phyloP scores from a whole-genome alignment of 2,329 filamentous ascomycete genomes.

The Penicillium sp. region DNA sequence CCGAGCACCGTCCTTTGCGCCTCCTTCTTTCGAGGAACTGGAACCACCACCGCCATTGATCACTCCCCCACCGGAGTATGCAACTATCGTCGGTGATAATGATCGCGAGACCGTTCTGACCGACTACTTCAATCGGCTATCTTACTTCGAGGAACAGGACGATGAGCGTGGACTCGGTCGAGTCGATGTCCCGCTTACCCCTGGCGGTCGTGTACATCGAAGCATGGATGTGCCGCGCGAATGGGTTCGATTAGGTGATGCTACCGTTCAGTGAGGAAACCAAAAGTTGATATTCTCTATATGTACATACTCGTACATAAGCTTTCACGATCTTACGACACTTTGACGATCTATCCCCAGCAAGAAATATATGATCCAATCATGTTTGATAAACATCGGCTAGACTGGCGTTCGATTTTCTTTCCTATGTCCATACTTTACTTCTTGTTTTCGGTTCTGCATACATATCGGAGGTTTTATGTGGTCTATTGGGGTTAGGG shows the following conservation, averaged over 20 bases:
- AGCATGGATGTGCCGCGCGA: slow-evolving; percentile 62
- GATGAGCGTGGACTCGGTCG: slow-evolving; percentile 43
- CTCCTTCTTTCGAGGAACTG: slow-evolving; percentile 81
- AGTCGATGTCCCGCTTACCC: slow-evolving; percentile 59
- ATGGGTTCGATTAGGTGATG: slow-evolving; percentile 45
- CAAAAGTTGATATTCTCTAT: background rate
- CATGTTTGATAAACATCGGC: background rate
- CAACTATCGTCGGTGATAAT: slow-evolving; percentile 66
- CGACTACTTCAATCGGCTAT: slow-evolving; percentile 81
- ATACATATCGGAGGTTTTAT: background rate
- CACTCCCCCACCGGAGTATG: slow-evolving; percentile 83
- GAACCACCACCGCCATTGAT: slow-evolving; percentile 65
- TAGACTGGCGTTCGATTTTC: background rate
- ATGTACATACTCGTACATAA: background rate
- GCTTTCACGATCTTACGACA: background rate
- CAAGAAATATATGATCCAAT: background rate
- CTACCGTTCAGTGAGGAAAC: slow-evolving; percentile 17
- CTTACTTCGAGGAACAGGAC: slow-evolving; percentile 60
- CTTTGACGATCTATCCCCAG: slow-evolving; percentile 8
- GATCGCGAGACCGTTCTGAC: slow-evolving; percentile 66
- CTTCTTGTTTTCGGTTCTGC: background rate
- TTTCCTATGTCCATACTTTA: background rate
- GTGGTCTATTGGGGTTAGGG: background rate
- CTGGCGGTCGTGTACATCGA: slow-evolving; percentile 58
- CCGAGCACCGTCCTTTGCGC: slow-evolving; percentile 79